phyloP scores from a whole-genome alignment of 192 early-diverging fungal genomes.

The Umbelopsis sp. region DNA sequence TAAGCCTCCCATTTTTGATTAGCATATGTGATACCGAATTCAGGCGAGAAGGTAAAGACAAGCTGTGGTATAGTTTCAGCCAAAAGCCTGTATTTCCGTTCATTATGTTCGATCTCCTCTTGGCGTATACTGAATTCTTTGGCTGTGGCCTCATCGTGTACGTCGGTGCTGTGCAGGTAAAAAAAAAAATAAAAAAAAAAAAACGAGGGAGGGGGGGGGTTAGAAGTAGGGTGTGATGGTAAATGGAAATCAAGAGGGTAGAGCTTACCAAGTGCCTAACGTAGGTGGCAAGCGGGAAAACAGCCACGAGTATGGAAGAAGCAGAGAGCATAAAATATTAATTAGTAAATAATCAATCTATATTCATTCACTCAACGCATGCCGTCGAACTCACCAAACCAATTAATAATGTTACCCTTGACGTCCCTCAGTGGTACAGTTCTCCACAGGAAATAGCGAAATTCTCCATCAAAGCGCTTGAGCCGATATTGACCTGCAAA shows the following conservation, averaged over 20 bases:
- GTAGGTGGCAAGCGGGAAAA: not conserved
- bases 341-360: too few relatives aligned
- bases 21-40: conserved; percentile 51
- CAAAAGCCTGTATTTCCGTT: conserved; percentile 58
- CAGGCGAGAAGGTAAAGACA: conserved; percentile 55
- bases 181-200: too few relatives aligned
- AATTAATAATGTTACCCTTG: conserved; percentile 55
- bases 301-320: not conserved
- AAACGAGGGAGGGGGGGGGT: not conserved
- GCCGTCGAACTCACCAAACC: conserved; percentile 45
- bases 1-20: conserved; percentile 59
- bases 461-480: conserved; percentile 54
- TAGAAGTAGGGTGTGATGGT: not conserved
- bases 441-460: conserved; percentile 55
- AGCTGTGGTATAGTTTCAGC: conserved; percentile 64
- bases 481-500: conserved; percentile 54
- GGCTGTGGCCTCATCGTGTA: conserved; percentile 56
- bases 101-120: conserved; percentile 53
- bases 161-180: conserved; percentile 52
- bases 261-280: conserved; percentile 29
- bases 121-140: conserved; percentile 48
- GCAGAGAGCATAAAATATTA: too few relatives aligned
- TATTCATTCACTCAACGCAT: too few relatives aligned
- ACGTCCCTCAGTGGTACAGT: conserved; percentile 52
- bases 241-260: not conserved